Conservation (phyloP, 106 monocot genomes). For the Dendrobium nobile region DNA sequence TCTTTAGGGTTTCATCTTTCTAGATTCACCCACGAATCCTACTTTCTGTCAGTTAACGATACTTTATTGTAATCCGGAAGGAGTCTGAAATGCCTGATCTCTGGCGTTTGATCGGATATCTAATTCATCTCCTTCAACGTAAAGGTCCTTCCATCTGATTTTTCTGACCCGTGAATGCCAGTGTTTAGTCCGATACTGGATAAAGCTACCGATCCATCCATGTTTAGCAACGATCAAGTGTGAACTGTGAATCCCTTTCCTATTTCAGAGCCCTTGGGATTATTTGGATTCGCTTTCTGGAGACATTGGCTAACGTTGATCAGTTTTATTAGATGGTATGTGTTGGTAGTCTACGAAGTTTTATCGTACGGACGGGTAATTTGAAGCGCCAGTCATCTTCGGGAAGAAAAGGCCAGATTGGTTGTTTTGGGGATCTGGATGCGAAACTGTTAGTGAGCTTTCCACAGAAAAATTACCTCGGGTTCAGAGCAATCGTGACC, state of each 20-base stretch:
- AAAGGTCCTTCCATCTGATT: slow-evolving; percentile 1
- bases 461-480: neutral
- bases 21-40: neutral
- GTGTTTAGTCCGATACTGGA: neutral
- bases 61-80: neutral
- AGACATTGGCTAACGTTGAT: too few species aligned
- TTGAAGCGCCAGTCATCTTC: neutral
- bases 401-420: slow-evolving; percentile 5
- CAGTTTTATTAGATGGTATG: slow-evolving; percentile 6
- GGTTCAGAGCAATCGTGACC: neutral
- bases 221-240: neutral
- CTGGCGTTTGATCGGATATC: slow-evolving; percentile 3
- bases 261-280: too few species aligned
- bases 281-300: neutral
- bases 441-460: neutral
- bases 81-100: neutral
- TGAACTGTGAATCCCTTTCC: neutral
- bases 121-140: neutral
- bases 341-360: slow-evolving; percentile 6
- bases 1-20: slow-evolving; percentile 1
- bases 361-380: neutral
- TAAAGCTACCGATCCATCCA: neutral
- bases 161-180: neutral
- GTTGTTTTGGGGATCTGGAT: neutral
- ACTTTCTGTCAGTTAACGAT: neutral